These are phyloP conservation scores for Nematocida sp. DNA, from an alignment of 371 early-diverging fungal genomes.

Conservation along the genomic window DNA sequence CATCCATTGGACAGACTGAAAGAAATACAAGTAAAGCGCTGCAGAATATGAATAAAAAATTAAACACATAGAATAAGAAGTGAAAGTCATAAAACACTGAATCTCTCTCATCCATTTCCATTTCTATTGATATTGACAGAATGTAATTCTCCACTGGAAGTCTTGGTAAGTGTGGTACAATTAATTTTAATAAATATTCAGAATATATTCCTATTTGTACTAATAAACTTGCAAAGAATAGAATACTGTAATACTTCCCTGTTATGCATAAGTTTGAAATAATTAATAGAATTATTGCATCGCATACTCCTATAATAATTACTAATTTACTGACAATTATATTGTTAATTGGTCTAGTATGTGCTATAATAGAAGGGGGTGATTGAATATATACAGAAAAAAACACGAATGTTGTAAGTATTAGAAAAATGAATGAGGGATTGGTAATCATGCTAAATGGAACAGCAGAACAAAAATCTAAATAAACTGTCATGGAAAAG, in stretches of 20 bases:
- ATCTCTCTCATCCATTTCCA: background rate
- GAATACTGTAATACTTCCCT: background rate
- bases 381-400: slow-evolving; percentile 11
- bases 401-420: slow-evolving; percentile 10
- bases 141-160: slow-evolving; percentile 21
- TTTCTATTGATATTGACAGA: background rate
- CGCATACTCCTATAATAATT: background rate
- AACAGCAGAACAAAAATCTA: background rate
- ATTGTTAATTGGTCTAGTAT: background rate
- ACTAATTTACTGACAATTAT: background rate
- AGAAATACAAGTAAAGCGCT: background rate
- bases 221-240: background rate
- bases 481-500: slow-evolving; percentile 3
- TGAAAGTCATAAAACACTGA: slow-evolving; percentile 5
- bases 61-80: background rate
- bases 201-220: slow-evolving; percentile 21
- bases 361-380: slow-evolving; percentile 14
- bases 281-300: background rate
- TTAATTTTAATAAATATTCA: slow-evolving; percentile 5
- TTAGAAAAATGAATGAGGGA: slow-evolving; percentile 2
- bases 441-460: slow-evolving; percentile 12
- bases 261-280: background rate
- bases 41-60: slow-evolving; percentile 4
- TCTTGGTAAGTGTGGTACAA: background rate
- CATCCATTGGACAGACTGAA: background rate